These are phyloP conservation scores for Xerocomus spinulosus DNA, from an alignment of 768 basidiomycete genomes.

Conservation along the genomic window DNA sequence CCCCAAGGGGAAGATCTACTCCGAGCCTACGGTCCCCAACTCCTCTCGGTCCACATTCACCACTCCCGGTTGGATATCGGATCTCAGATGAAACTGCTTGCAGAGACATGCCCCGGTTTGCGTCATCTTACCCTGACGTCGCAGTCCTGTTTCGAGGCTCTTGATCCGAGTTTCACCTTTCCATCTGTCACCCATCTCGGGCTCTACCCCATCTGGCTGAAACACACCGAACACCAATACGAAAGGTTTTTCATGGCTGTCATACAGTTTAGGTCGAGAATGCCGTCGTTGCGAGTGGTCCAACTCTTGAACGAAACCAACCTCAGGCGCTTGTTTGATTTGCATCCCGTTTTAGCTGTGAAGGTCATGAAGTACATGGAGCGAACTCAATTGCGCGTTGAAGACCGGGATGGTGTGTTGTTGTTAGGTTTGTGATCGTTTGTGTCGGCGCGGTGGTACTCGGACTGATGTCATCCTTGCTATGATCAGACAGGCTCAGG, in stretches of 20 bases:
- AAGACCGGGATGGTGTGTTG: slow-evolving; percentile 19
- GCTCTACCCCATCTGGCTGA: slow-evolving; percentile 3
- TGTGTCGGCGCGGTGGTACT: not conserved
- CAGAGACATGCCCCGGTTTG: slow-evolving; percentile 14
- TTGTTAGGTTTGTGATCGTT: slow-evolving; percentile 17
- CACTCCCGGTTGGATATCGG: not conserved
- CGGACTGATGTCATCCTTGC: not conserved
- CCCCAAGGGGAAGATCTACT: slow-evolving; percentile 13
- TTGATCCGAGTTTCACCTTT: slow-evolving; percentile 6
- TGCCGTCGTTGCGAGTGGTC: slow-evolving; percentile 19
- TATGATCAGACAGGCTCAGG: slow-evolving; percentile 14
- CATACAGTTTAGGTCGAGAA: slow-evolving; percentile 3
- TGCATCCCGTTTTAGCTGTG: slow-evolving; percentile 10
- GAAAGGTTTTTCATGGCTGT: slow-evolving; percentile 10
- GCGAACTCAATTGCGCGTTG: slow-evolving; percentile 13
- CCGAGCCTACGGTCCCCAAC: slow-evolving; percentile 8
- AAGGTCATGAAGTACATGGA: slow-evolving; percentile 6
- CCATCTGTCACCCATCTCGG: slow-evolving; percentile 18
- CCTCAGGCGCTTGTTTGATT: slow-evolving; percentile 14
- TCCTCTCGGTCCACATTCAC: slow-evolving; percentile 17
- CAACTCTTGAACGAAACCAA: slow-evolving; percentile 18
- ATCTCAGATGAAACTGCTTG: slow-evolving; percentile 7
- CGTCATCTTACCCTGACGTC: slow-evolving; percentile 17
- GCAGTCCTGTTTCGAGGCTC: not conserved
- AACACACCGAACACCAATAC: slow-evolving; percentile 2